Percentiles rank a stretch among this genome's conserved stretches.
These are phyloP conservation scores for Botryotinia convoluta DNA, from an alignment of 2,329 filamentous ascomycete species.

Conservation along the genomic window DNA sequence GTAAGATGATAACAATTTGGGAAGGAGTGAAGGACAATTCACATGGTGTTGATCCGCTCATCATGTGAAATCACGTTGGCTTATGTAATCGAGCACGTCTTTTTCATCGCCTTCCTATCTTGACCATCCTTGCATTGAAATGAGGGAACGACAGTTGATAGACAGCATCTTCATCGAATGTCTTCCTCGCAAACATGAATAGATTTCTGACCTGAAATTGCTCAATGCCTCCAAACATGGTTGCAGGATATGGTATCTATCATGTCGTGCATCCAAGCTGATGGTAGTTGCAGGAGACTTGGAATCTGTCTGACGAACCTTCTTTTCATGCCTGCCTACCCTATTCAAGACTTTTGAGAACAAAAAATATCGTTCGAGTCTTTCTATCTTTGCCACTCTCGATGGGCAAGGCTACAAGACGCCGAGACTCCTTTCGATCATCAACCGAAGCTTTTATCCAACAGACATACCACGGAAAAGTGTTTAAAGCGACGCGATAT, in stretches of 20 bases:
- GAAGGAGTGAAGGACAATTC: background rate
- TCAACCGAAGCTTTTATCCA: background rate
- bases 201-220: background rate
- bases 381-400: background rate
- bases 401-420: background rate
- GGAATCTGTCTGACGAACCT: background rate
- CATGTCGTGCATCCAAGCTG: background rate
- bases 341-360: background rate
- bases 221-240: background rate
- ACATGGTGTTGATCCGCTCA: background rate
- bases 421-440: background rate
- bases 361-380: background rate
- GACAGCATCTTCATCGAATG: background rate
- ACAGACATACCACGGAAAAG: background rate
- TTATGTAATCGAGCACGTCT: slow-evolving; percentile 3
- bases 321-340: background rate
- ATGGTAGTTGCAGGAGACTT: background rate
- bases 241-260: background rate
- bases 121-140: background rate
- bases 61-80: background rate
- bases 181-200: background rate
- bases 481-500: background rate
- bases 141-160: background rate
- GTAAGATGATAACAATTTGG: background rate
- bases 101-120: slow-evolving; percentile 10